A percentile compares a stretch with the other conserved stretches of the same genome.
phyloP scores from a whole-genome alignment of 305 asterid species.

The Petunia hybrid region DNA sequence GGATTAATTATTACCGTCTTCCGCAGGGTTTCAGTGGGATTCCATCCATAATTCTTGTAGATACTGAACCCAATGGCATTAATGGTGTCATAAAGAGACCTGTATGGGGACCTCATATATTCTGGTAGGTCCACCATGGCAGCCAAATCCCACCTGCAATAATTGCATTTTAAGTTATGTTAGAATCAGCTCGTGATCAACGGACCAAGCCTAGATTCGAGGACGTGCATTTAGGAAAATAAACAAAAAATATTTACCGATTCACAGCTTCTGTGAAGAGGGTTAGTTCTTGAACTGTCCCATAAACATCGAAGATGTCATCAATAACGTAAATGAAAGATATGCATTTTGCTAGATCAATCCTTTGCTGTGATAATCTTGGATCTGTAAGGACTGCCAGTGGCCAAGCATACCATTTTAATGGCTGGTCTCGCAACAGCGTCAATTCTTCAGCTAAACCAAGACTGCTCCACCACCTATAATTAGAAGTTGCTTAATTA shows the following conservation, averaged over 20 bases:
- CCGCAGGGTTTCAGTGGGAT: constrained; percentile 47
- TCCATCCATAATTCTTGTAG: constrained; percentile 43
- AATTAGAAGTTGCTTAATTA: not conserved
- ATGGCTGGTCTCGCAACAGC: constrained; percentile 52
- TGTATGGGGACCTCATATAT: constrained; percentile 59
- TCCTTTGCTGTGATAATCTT: constrained; percentile 47
- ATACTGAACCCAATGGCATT: constrained; percentile 44
- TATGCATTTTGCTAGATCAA: constrained; percentile 51
- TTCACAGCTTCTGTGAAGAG: constrained; percentile 51
- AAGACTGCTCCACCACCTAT: constrained; percentile 30
- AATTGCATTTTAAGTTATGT: not conserved
- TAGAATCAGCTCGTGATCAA: too few species aligned
- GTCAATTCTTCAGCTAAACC: constrained; percentile 42
- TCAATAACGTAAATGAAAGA: constrained; percentile 63
- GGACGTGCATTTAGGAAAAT: not conserved
- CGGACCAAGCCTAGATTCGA: not conserved
- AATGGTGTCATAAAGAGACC: constrained; percentile 52
- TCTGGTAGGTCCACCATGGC: constrained; percentile 51
- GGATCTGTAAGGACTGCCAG: constrained; percentile 45
- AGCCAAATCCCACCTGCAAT: constrained; percentile 63
- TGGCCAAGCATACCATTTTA: constrained; percentile 67
- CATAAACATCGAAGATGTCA: constrained; percentile 66
- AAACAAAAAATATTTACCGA: constrained; percentile 38
- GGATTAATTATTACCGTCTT: constrained; percentile 38
- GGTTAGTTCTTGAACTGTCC: constrained; percentile 44